A percentile compares a stretch with the other conserved stretches of the same genome.
Conservation (phyloP, 352 stramenopile genomes). For the Phytophthora foliorum region DNA sequence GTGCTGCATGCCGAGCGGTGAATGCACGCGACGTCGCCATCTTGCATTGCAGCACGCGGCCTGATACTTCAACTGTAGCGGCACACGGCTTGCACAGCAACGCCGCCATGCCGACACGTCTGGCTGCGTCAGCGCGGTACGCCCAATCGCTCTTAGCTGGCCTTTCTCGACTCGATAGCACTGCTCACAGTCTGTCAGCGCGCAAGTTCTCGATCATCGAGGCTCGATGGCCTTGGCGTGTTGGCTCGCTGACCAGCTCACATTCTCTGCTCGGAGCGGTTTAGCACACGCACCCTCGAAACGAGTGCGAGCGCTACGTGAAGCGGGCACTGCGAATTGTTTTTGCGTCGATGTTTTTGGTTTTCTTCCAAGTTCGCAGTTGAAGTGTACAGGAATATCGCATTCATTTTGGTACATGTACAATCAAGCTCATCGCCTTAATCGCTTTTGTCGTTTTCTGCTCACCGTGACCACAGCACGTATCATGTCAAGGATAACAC, state of each 20-base stretch:
- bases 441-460: neutral
- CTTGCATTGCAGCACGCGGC: slow-evolving; percentile 18
- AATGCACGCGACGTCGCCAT: neutral
- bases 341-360: neutral
- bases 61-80: slow-evolving; percentile 22
- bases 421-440: neutral
- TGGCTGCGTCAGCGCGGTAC: slow-evolving; percentile 21
- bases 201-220: slow-evolving; percentile 9
- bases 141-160: slow-evolving; percentile 24
- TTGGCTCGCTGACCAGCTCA: slow-evolving; percentile 16
- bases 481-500: neutral
- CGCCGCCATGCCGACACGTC: slow-evolving; percentile 20
- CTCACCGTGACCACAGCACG: neutral
- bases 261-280: neutral
- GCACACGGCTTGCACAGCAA: slow-evolving; percentile 13
- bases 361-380: neutral
- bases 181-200: neutral
- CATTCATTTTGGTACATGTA: too few relatives aligned
- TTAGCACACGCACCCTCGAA: slow-evolving; percentile 15
- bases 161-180: slow-evolving; percentile 18
- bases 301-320: neutral
- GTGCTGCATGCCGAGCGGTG: neutral
- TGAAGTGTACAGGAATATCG: slow-evolving; percentile 1
- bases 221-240: neutral
- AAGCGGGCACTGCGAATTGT: neutral